These are phyloP conservation scores for Tieghemostelium lacteum DNA, from an alignment of 78 protist species.

Conservation along the genomic window DNA sequence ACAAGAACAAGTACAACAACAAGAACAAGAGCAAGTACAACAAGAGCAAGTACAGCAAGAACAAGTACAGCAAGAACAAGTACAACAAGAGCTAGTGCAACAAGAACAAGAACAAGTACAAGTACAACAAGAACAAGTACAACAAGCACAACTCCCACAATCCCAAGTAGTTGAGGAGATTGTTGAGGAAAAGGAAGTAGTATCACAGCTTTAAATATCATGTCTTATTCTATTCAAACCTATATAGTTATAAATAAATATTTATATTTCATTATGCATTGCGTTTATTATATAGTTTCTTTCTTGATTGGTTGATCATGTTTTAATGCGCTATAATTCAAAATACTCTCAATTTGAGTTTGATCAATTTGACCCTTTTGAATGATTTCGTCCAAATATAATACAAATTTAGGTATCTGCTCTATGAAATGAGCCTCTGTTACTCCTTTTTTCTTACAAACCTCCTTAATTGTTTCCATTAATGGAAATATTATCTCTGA, in stretches of 20 bases:
- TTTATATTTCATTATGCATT: background rate
- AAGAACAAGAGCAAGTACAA: too few relatives aligned
- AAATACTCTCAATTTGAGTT: conserved; percentile 48
- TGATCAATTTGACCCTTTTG: conserved; percentile 76
- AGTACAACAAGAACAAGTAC: too few relatives aligned
- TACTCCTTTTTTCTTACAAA: conserved; percentile 69
- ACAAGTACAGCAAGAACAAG: too few relatives aligned
- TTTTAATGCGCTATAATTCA: conserved; percentile 42
- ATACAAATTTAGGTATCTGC: conserved; percentile 73
- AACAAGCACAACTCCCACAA: too few relatives aligned
- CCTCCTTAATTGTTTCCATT: conserved; percentile 50
- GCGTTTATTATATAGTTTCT: conserved; percentile 42
- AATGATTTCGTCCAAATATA: conserved; percentile 63
- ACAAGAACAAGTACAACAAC: too few relatives aligned
- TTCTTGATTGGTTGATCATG: conserved; percentile 66
- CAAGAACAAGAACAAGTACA: too few relatives aligned
- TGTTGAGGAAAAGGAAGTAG: background rate
- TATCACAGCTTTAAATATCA: background rate
- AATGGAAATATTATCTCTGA: conserved; percentile 56
- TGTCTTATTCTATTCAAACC: background rate
- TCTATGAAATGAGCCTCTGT: conserved; percentile 47
- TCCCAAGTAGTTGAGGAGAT: too few relatives aligned
- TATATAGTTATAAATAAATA: too few relatives aligned
- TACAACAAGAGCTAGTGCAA: too few relatives aligned
- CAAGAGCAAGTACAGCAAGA: too few relatives aligned